A percentile compares a stretch with the other conserved stretches of the same genome.
These are phyloP conservation scores for Bothriochloa decipiens DNA, from an alignment of 176 grass and related monocot species.

Conservation along the genomic window DNA sequence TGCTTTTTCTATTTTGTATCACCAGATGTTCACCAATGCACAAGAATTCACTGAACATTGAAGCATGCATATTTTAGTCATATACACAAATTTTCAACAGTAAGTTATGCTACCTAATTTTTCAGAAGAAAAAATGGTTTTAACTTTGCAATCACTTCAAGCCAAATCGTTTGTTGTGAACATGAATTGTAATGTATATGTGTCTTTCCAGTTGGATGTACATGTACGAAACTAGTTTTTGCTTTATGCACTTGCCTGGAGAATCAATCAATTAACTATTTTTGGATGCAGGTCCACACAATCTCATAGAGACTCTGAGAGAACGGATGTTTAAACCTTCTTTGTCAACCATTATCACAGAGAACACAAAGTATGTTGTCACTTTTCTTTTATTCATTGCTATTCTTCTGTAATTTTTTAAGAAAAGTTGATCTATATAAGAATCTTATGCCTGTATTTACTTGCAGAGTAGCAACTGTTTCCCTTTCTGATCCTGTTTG, in stretches of 20 bases:
- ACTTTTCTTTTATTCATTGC: constrained; percentile 17
- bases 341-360: constrained; percentile 75
- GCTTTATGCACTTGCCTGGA: constrained; percentile 13
- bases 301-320: constrained; percentile 79
- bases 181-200: neutral
- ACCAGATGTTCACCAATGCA: neutral
- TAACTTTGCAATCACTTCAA: neutral
- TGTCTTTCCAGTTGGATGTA: constrained; percentile 13
- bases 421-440: constrained; percentile 23
- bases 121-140: neutral
- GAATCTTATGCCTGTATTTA: constrained; percentile 25
- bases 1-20: neutral
- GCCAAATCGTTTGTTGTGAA: constrained; percentile 6
- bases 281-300: constrained; percentile 67
- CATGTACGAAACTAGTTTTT: neutral
- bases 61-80: neutral
- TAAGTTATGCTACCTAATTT: constrained; percentile 13
- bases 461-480: constrained; percentile 74
- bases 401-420: constrained; percentile 21
- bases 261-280: neutral
- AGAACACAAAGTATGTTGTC: constrained; percentile 69
- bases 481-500: constrained; percentile 89
- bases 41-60: constrained; percentile 23
- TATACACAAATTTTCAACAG: neutral
- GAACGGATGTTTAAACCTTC: constrained; percentile 93